phyloP scores from a whole-genome alignment of 139 green algal species.

The Zygnema cylindricum region DNA sequence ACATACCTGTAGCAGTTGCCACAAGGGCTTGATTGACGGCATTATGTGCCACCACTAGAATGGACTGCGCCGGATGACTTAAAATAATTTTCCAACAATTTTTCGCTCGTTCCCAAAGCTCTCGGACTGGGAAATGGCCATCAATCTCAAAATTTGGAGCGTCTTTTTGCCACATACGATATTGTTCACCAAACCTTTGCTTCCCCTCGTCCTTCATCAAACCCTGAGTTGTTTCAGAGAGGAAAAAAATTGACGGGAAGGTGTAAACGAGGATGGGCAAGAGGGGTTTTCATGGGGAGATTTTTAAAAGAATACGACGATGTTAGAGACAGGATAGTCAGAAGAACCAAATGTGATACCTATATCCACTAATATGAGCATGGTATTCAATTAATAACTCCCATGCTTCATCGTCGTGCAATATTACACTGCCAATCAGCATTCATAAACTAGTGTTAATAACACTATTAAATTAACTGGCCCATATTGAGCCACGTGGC shows the following conservation, averaged over 20 bases:
- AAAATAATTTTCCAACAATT: constrained; percentile 87
- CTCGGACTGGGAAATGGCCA: constrained; percentile 71
- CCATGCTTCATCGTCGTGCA: no score
- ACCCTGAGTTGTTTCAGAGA: constrained; percentile 72
- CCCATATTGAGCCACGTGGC: no score
- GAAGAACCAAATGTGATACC: no score
- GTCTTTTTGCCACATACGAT: constrained; percentile 79
- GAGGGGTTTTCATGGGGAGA: neutral
- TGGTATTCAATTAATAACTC: no score
- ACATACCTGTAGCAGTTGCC: constrained; percentile 56
- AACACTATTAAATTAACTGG: no score
- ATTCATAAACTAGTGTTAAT: no score
- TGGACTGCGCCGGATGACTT: constrained; percentile 28
- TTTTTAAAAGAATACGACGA: neutral
- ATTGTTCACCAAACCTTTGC: constrained; percentile 73
- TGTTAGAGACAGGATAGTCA: neutral
- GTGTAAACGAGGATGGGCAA: neutral
- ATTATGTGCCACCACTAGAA: constrained; percentile 95
- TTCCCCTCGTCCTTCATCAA: constrained; percentile 87
- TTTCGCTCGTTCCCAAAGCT: constrained; percentile 72
- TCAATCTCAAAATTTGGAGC: constrained; percentile 86
- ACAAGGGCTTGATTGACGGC: constrained; percentile 87
- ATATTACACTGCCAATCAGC: no score
- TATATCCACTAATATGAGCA: no score
- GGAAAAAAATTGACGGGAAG: no score